Evolutionary conservation across 768 basidiomycete genomes (phyloP), one percentile per base, ranked within the genome.

Genomic region (Mycena capillaripes): DNA sequence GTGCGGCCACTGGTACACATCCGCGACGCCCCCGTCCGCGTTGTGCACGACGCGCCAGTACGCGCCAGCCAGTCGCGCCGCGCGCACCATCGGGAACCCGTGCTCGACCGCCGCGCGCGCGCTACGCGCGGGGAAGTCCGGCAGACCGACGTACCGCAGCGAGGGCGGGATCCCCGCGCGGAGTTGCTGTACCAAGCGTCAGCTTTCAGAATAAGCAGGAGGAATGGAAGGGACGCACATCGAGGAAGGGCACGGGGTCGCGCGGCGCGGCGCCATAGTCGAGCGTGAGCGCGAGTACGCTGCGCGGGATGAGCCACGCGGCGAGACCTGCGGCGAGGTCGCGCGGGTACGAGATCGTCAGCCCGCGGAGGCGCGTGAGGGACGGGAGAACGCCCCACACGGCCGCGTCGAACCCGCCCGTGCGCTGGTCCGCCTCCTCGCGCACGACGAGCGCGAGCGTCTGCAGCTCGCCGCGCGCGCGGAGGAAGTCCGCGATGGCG

Each of bases 361-460:
- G 78, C 44, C 84, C 86, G n/a, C 81, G 85, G 60, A 94, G 78
- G 16, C 83, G 83, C 21, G 81, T 79, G 29, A 94, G 79, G 7
- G 86, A 86, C 0, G 92, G 92, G 12, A 94, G 82, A 10, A 93
- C 89, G 12, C 92, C 92, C 92, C 92, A 93, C 9, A 90, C 84
- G 1, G 90, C 87, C 0, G 92, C 90, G 72, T 93, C 90, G 73
- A 91, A 93, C 30, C 93, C 93, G 12, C 91, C 84, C 9, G 86
- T 83, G 71, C 83, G 83, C 73, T 89, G 87, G 25, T 84, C 80
- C 6, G 71, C 72, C 60, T 85, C 86, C 58, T 88, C 87, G 25
- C 82, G 81, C 5, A 85, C 86, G 14, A 87, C 83, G 0, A 93
- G 83, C 52, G 86, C 82, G 29, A 93, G 85, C 0, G 87, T 87